Conservation (phyloP, 2,329 filamentous ascomycete genomes). For the Coniella lustricola region DNA sequence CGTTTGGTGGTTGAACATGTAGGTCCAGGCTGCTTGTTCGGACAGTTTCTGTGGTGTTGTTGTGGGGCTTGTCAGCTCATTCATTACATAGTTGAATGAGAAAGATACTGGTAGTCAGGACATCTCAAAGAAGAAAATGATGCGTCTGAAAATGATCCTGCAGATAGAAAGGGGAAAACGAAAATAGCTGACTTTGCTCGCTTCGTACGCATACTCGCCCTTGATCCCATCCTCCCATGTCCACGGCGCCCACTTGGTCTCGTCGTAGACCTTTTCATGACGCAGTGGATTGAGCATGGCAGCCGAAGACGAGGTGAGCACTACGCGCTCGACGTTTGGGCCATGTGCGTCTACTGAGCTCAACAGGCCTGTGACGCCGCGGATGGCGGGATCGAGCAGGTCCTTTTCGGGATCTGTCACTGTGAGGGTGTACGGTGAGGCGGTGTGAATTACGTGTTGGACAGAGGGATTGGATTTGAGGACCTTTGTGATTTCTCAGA, state of each 20-base stretch:
- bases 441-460: slow-evolving; percentile 67
- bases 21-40: slow-evolving; percentile 60
- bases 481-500: no score
- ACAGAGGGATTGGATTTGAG: slow-evolving; percentile 46
- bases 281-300: slow-evolving; percentile 33
- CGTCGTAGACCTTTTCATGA: slow-evolving; percentile 32
- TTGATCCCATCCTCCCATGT: slow-evolving; percentile 30
- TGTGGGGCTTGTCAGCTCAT: no score
- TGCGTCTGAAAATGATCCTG: background rate
- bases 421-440: slow-evolving; percentile 66
- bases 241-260: slow-evolving; percentile 31
- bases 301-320: slow-evolving; percentile 43
- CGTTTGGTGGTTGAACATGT: slow-evolving; percentile 47
- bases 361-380: slow-evolving; percentile 43
- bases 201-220: slow-evolving; percentile 25
- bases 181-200: slow-evolving; percentile 37
- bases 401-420: slow-evolving; percentile 42
- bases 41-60: slow-evolving; percentile 38
- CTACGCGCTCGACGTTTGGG: slow-evolving; percentile 54
- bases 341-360: slow-evolving; percentile 38
- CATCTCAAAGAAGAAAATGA: no score
- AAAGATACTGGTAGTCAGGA: no score
- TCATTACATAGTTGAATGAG: no score
- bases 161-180: background rate
- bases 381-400: slow-evolving; percentile 49